Conservation (phyloP, 495 filamentous ascomycete species). For the Penicillium argentinense region DNA sequence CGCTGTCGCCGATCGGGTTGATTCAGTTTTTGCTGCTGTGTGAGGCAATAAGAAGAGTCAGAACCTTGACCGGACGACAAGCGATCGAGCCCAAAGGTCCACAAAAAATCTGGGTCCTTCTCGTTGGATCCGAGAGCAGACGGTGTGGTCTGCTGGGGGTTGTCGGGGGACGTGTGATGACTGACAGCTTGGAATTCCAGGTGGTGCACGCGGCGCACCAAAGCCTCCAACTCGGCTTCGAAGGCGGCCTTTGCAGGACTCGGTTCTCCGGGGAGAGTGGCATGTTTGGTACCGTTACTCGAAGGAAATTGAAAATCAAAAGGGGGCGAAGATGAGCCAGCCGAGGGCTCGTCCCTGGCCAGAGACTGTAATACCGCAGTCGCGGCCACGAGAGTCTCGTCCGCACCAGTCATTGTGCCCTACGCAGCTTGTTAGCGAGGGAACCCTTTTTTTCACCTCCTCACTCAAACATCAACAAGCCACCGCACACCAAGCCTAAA, state of each 20-base stretch:
- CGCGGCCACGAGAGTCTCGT: constrained; percentile 62
- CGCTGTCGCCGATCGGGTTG: constrained; percentile 29
- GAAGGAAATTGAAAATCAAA: constrained; percentile 39
- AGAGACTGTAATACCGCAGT: constrained; percentile 63
- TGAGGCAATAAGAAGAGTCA: constrained; percentile 39
- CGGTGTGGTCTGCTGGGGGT: constrained; percentile 55
- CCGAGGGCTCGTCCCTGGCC: constrained; percentile 47
- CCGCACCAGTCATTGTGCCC: constrained; percentile 57
- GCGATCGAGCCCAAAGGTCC: constrained; percentile 42
- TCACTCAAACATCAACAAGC: background rate
- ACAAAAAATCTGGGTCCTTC: constrained; percentile 37
- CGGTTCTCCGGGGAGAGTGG: constrained; percentile 64
- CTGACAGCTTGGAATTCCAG: constrained; percentile 66
- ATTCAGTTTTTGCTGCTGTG: constrained; percentile 42
- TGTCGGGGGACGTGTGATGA: constrained; percentile 60
- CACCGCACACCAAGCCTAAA: constrained; percentile 1
- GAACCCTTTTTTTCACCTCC: background rate
- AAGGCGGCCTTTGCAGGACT: constrained; percentile 64
- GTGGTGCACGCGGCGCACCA: constrained; percentile 65
- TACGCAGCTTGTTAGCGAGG: constrained; percentile 24
- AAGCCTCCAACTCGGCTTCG: constrained; percentile 68
- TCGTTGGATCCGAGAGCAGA: constrained; percentile 53
- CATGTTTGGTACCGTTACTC: constrained; percentile 42
- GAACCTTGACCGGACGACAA: constrained; percentile 39
- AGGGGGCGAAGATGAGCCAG: constrained; percentile 40